Evolutionary conservation across 768 basidiomycete species (phyloP), one percentile per base, ranked within the genome.

Genomic region (Hypholoma fasciculare): DNA sequence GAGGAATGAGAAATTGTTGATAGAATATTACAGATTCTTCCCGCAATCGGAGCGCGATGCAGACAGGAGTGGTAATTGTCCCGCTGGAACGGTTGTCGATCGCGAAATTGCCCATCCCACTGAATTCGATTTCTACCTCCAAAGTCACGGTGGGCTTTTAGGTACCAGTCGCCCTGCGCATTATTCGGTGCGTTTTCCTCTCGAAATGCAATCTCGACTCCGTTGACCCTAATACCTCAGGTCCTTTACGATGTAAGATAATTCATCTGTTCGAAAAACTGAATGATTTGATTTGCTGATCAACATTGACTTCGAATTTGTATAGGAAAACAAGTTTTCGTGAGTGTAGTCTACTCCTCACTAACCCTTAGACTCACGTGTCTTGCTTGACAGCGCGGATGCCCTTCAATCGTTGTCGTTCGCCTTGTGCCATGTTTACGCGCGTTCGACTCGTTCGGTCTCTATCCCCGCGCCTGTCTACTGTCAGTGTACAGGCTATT

Each of bases 391-490:
- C 52, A 89, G 86, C 26, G 78, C 87, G 14, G 87, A 90, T 65
- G 80, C 83, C 14, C 71, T 94, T 42, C 92, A 94, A 63, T 78
- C 81, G 0, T 68, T 93, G 3, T 86, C 90, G 0, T 93, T 89
- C 52, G 86, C 90, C 30, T 56, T 79, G 4, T 79, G 76, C 50
- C 77, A 79, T 59, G 75, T 79, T 16, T 78, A 91, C 61, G 89
- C 90, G 1, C 82, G 90, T 2, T 84, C 89, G 9, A 92, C 90
- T 3, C 85, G 90, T 20, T 89, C 89, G 0, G 90, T 92, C 1
- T 92, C 90, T 0, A 91, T 92, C 50, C 90, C 90, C 0, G 90
- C 90, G 0, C 90, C 90, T 0, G 89, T 92, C 0, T 92, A 92
- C 63, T 92, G 90, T 91, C 63, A 69, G 87, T 27, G 7, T 47